Conservation (phyloP, 257 asterid species). For the Paulownia fortunei region DNA sequence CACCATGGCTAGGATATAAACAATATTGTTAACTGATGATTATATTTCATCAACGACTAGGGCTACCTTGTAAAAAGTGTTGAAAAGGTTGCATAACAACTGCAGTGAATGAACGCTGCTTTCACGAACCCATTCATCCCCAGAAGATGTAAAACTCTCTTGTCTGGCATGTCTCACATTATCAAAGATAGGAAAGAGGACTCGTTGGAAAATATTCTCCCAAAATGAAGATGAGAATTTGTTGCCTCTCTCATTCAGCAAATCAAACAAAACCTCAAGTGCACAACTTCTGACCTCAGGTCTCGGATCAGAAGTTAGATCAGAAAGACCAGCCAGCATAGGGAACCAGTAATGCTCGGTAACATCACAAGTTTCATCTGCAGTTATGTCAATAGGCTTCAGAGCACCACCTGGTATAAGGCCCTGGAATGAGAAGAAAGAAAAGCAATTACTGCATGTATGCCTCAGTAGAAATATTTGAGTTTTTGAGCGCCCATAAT, state of each 20-base stretch:
- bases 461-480: conserved; percentile 2
- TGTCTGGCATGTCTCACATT: conserved; percentile 89
- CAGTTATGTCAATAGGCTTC: conserved; percentile 70
- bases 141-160: conserved; percentile 62
- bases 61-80: conserved; percentile 94
- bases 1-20: conserved; percentile 23
- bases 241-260: conserved; percentile 97
- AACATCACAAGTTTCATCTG: conserved; percentile 76
- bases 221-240: conserved; percentile 92
- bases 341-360: conserved; percentile 99
- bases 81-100: conserved; percentile 94
- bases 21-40: conserved; percentile 17
- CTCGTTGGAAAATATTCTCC: conserved; percentile 93
- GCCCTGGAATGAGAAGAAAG: conserved; percentile 64
- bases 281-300: conserved; percentile 96
- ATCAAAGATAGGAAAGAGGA: conserved; percentile 95
- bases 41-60: conserved; percentile 24
- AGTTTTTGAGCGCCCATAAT: background rate
- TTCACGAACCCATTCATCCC: conserved; percentile 84
- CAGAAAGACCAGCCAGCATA: conserved; percentile 99
- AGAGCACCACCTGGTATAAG: conserved; percentile 94
- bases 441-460: conserved; percentile 27
- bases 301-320: conserved; percentile 96
- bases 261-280: conserved; percentile 96
- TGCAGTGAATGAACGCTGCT: conserved; percentile 94